phyloP scores from a whole-genome alignment of 1,139 yeast genomes.

The Taphrina deformans region DNA sequence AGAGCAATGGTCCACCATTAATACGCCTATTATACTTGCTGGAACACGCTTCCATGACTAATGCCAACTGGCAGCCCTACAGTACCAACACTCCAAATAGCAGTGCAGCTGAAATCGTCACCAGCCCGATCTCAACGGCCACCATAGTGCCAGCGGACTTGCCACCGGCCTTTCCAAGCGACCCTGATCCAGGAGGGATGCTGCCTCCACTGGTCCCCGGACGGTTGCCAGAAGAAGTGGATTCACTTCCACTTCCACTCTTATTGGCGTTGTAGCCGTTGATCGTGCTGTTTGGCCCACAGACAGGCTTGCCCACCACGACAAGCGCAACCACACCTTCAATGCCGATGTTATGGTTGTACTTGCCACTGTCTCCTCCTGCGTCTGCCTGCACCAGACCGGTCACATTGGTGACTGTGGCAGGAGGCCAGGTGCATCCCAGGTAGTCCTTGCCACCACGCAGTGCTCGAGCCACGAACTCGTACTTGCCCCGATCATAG shows the following conservation, averaged over 20 bases:
- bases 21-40: no score
- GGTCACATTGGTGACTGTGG: background rate
- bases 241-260: background rate
- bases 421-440: constrained; percentile 20
- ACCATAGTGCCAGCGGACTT: background rate
- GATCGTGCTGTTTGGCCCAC: background rate
- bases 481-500: constrained; percentile 19
- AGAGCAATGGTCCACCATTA: no score
- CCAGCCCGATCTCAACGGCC: background rate
- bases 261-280: background rate
- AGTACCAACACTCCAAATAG: background rate
- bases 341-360: constrained; percentile 11
- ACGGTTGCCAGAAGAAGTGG: background rate
- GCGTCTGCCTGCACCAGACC: background rate
- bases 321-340: constrained; percentile 11
- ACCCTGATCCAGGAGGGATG: background rate
- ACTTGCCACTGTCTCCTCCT: constrained; percentile 2
- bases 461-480: constrained; percentile 17
- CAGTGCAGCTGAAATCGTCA: background rate
- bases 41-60: no score
- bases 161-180: background rate
- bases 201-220: background rate
- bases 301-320: constrained; percentile 1
- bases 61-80: no score
- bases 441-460: constrained; percentile 9